Conservation (phyloP, 257 asterid species). For the Solanum phureja region DNA sequence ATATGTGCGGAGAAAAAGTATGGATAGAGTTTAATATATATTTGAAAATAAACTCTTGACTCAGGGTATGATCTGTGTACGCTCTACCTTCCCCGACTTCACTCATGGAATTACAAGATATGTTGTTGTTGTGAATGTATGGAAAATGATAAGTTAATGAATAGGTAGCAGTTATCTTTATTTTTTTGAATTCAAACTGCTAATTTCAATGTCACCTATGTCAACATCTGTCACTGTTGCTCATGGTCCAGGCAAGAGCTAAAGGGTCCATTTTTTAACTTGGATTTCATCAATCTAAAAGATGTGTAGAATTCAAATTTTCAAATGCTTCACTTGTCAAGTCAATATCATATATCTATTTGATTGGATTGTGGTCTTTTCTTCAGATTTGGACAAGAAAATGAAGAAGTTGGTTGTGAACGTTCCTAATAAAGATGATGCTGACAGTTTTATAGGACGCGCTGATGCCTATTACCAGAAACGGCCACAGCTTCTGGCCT, state of each 20-base stretch:
- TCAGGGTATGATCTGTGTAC: background rate
- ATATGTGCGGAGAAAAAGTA: background rate
- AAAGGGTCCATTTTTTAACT: background rate
- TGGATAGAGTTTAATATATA: background rate
- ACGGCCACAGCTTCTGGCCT: conserved; percentile 69
- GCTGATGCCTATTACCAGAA: conserved; percentile 74
- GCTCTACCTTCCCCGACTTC: fast-evolving
- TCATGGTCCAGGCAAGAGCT: background rate
- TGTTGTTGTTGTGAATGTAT: background rate
- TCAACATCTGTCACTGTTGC: background rate
- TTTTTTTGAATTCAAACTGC: background rate
- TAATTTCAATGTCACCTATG: background rate
- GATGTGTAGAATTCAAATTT: background rate
- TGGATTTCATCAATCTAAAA: background rate
- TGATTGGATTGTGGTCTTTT: background rate
- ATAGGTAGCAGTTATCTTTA: background rate
- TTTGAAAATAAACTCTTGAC: background rate
- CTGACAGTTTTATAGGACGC: conserved; percentile 53
- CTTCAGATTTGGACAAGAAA: conserved; percentile 86
- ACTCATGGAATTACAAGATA: background rate
- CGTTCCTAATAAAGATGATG: conserved; percentile 21
- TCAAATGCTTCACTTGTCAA: background rate
- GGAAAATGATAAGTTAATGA: background rate
- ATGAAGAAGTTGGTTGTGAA: conserved; percentile 43
- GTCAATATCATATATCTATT: background rate